A percentile compares a stretch with the other conserved stretches of the same genome.
These are phyloP conservation scores for Botryotinia convoluta DNA, from an alignment of 2,329 filamentous ascomycete species.

Conservation along the genomic window DNA sequence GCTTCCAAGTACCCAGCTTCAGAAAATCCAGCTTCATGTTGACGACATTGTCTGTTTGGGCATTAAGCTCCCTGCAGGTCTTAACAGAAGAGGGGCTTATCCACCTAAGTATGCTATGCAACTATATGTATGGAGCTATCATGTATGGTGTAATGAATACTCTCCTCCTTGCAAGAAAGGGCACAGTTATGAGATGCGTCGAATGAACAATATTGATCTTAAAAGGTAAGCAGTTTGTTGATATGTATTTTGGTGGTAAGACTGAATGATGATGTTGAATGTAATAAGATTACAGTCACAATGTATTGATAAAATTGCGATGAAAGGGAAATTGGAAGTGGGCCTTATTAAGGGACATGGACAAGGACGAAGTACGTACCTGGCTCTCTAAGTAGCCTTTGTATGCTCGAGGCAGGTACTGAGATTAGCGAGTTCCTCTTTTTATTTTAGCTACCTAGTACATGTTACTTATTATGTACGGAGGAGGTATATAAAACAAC, in stretches of 20 bases:
- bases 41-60: conserved; percentile 16
- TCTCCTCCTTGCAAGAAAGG: neutral
- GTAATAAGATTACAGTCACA: neutral
- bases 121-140: neutral
- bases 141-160: neutral
- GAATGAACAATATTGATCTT: neutral
- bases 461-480: neutral
- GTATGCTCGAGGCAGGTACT: neutral
- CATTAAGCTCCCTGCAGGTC: conserved; percentile 18
- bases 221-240: neutral
- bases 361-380: neutral
- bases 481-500: neutral
- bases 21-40: conserved; percentile 10
- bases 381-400: neutral
- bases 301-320: conserved; percentile 9
- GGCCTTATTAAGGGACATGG: neutral
- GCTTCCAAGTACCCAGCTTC: conserved; percentile 10
- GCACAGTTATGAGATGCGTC: neutral
- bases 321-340: neutral
- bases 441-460: neutral
- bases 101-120: conserved; percentile 4
- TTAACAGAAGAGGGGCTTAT: conserved; percentile 14
- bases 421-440: neutral
- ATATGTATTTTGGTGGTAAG: neutral
- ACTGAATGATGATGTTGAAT: neutral